Evolutionary conservation across 768 basidiomycete species (phyloP), one percentile per base, ranked within the genome.

Genomic region (Dioszegia hungarica): DNA sequence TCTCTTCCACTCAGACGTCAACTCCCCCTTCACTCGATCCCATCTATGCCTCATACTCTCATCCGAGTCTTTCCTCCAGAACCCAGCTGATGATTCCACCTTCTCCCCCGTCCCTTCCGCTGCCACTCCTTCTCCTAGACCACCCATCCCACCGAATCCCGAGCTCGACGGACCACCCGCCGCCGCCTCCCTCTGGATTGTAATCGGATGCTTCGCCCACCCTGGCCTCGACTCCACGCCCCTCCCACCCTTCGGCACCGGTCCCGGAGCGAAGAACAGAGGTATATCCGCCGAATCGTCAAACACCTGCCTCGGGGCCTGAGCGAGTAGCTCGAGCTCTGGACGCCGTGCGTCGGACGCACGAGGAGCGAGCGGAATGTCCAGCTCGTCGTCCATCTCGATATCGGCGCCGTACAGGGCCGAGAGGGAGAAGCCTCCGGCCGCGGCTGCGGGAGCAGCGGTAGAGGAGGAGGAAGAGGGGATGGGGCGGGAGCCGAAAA

Each of bases 1-100:
- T 59, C 63, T 68, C 62, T 77, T 77, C 67, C 68, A 77, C 57
- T 74, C 75, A 31, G 68, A 57, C 19, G 77, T 78, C 48, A 78
- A 56, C 17, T 74, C 73, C 27, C 72, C 57, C 57, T 64, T 68
- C 14, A 70, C 65, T 36, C 60, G 63, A 22, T 74, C 68, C 77
- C 77, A 78, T 19, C 59, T 59, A 44, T 58, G 60, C 53, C 64
- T 68, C 70, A 77, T 77, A 27, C 63, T 53, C 49, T 62, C 63
- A 39, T 68, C 66, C 6, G 53, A 60, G 43, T 61, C 56, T 36
- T 65, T 57, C 43, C 59, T 47, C 56, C 54, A 66, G 34, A 73
- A 73, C 11, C 56, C 60, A 14, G 2, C 22, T 17, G 1, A 15
- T 40, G 19, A 34, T 17, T 31, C 28, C 40, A 40, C 39, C 22